Conservation (phyloP, 768 basidiomycete genomes). For the Lenzites betulinus region DNA sequence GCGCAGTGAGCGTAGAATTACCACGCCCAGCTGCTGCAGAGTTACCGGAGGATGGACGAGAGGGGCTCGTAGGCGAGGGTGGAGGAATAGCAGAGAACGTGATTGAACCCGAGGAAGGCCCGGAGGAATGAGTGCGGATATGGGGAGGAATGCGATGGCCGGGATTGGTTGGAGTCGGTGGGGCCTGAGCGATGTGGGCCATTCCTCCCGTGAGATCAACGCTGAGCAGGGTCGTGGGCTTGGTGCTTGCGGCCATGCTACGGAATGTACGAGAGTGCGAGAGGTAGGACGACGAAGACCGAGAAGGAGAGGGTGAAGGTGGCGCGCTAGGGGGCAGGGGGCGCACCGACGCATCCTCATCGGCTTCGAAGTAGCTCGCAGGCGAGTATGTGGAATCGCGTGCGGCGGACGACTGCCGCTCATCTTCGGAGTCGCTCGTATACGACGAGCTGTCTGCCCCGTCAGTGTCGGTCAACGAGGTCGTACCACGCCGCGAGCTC, state of each 20-base stretch:
- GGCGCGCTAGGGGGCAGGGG: slow-evolving; percentile 88
- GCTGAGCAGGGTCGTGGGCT: slow-evolving; percentile 92
- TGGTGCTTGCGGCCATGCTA: slow-evolving; percentile 86
- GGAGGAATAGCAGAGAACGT: slow-evolving; percentile 74
- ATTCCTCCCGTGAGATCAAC: slow-evolving; percentile 83
- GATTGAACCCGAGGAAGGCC: slow-evolving; percentile 60
- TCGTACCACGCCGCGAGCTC: slow-evolving; percentile 35
- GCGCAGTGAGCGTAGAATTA: slow-evolving; percentile 64
- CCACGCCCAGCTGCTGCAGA: slow-evolving; percentile 29
- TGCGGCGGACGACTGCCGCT: slow-evolving; percentile 59
- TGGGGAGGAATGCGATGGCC: slow-evolving; percentile 58
- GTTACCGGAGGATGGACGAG: slow-evolving; percentile 42
- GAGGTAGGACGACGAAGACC: slow-evolving; percentile 80
- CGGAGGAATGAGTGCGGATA: slow-evolving; percentile 60
- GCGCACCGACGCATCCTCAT: slow-evolving; percentile 92
- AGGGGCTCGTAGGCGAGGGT: slow-evolving; percentile 39
- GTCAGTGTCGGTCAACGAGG: slow-evolving; percentile 65
- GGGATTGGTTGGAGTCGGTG: slow-evolving; percentile 57
- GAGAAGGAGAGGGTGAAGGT: slow-evolving; percentile 84
- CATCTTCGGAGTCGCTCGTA: slow-evolving; percentile 48
- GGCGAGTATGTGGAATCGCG: slow-evolving; percentile 83
- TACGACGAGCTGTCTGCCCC: slow-evolving; percentile 39
- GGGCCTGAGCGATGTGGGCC: slow-evolving; percentile 90
- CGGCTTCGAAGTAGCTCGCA: slow-evolving; percentile 75
- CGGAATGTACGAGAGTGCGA: slow-evolving; percentile 81